These are phyloP conservation scores for Termitomyces sp. DNA, from an alignment of 1,284 basidiomycete species.

Conservation along the genomic window DNA sequence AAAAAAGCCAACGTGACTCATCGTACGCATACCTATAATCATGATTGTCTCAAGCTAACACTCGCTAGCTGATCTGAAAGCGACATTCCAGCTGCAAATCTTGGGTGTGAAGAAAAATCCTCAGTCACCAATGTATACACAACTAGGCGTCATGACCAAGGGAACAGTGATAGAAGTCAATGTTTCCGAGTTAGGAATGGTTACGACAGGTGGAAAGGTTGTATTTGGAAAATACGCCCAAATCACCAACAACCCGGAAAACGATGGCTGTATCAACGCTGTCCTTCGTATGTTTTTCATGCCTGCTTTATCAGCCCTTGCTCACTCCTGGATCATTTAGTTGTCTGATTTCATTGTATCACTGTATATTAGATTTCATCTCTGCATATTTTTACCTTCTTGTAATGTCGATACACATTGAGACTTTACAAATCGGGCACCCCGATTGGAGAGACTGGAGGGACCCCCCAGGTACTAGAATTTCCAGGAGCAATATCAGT, in stretches of 20 bases:
- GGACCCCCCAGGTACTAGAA: neutral
- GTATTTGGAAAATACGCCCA: slow-evolving; percentile 94
- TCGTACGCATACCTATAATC: slow-evolving; percentile 53
- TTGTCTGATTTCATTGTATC: slow-evolving; percentile 27
- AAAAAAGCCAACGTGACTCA: slow-evolving; percentile 99
- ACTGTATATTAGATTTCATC: neutral
- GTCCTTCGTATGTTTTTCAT: slow-evolving; percentile 66
- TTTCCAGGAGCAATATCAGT: neutral
- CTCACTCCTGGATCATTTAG: slow-evolving; percentile 18
- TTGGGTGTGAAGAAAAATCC: slow-evolving; percentile 99
- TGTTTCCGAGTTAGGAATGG: slow-evolving; percentile 95
- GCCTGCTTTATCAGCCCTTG: neutral
- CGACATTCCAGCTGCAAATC: slow-evolving; percentile 98
- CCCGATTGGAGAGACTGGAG: neutral
- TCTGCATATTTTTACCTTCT: slow-evolving; percentile 11
- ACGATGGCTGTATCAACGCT: slow-evolving; percentile 95
- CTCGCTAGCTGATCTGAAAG: slow-evolving; percentile 84
- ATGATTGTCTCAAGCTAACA: slow-evolving; percentile 4
- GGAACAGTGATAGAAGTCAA: slow-evolving; percentile 99
- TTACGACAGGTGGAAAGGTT: slow-evolving; percentile 97
- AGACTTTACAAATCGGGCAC: neutral
- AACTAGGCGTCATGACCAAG: slow-evolving; percentile 95
- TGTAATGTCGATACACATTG: neutral
- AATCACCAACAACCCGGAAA: slow-evolving; percentile 94
- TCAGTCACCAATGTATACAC: slow-evolving; percentile 96